phyloP scores from a whole-genome alignment of 2,329 filamentous ascomycete genomes.

The Nothomitra cinnamomea region DNA sequence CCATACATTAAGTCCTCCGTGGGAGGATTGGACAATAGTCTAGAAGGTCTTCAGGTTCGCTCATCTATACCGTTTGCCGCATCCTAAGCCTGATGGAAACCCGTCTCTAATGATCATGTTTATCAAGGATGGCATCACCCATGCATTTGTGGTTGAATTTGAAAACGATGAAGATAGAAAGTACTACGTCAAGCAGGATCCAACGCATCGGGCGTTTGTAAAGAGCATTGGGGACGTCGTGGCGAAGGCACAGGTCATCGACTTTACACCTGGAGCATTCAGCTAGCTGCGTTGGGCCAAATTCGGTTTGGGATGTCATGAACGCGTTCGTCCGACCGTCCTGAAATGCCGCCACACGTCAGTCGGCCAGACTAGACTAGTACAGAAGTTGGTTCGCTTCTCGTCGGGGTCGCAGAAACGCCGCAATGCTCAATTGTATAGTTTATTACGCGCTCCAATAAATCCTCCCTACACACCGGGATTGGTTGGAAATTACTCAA shows the following conservation, averaged over 20 bases:
- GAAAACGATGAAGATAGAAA: slow-evolving; percentile 28
- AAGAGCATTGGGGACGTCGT: slow-evolving; percentile 23
- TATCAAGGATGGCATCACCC: slow-evolving; percentile 18
- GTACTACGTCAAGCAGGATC: slow-evolving; percentile 32
- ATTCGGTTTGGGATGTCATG: too few relatives aligned
- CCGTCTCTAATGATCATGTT: background rate
- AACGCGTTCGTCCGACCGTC: too few relatives aligned
- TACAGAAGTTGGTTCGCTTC: too few relatives aligned
- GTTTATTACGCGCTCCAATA: too few relatives aligned
- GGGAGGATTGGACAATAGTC: slow-evolving; percentile 45
- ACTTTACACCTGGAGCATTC: slow-evolving; percentile 27
- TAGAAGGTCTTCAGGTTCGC: slow-evolving; percentile 41
- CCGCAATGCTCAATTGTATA: too few relatives aligned
- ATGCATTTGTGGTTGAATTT: slow-evolving; percentile 33
- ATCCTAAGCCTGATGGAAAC: background rate
- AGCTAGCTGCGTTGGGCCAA: too few relatives aligned
- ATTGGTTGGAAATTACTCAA: too few relatives aligned
- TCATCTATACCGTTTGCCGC: background rate
- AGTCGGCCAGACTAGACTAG: too few relatives aligned
- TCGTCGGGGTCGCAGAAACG: too few relatives aligned
- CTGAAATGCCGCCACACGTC: too few relatives aligned
- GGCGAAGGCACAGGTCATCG: slow-evolving; percentile 27
- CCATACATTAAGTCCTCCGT: slow-evolving; percentile 42
- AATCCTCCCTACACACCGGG: too few relatives aligned
- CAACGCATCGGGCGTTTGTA: slow-evolving; percentile 29